Evolutionary conservation across 2,329 filamentous ascomycete genomes (phyloP), one percentile per base, ranked within the genome.

Genomic region (Amylocarpus encephaloides): DNA sequence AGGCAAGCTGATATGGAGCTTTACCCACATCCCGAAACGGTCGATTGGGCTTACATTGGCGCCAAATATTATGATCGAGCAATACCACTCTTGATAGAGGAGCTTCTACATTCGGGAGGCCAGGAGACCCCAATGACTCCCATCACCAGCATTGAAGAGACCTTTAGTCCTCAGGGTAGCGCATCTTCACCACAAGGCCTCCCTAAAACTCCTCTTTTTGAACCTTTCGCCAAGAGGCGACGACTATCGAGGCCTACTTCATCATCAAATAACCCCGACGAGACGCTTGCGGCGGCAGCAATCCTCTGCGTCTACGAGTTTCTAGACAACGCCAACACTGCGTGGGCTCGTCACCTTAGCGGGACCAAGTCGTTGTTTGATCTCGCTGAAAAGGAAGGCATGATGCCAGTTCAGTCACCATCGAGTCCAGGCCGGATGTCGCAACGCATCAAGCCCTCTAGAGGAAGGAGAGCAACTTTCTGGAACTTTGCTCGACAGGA

Each of bases 231-330:
- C 33, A 71, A 71, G 43, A 68, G 73, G 51, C 71, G 70, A 30
- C 68, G 73, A 16, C 59, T 63, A 53, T 71, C 64, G 59, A 75
- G 65, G 59, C 70, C 61, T 62, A 35, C 54, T 50, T 53, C 69
- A 33, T 59, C 69, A 33, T 71, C 71, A 43, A 73, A 73, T 26
- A 26, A 26, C 54, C 70, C 74, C 3, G 80, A 84, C 56, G 80
- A 85, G 51, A 71, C 84, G 3, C 70, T 85, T 18, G 80, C 81
- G 7, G 80, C 82, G 2, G 81, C 81, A 2, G 80, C 82, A 0
- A 84, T 86, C 12, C 66, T 86, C 1, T 85, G 80, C 51, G 78
- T 82, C 0, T 85, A 85, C 60, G 82, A 86, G 55, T 80, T 85
- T 51, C 69, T 85, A n/a, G 80, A 85, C 62, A 78, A 79, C 1